phyloP scores from a whole-genome alignment of 164 flowering plant species.

The grape (Vitis vinifera) region ASM3070453v1 NC_081806.1:11410001-11410500 shows the following conservation, averaged over 20 bases:
- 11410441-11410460: constrained; percentile 91
- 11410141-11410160: constrained; percentile 99
- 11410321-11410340: constrained; percentile 95
- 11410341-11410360: constrained; percentile 98
- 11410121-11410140: constrained; percentile 99
- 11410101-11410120: too few species aligned
- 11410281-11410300: constrained; percentile 96
- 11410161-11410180: constrained; percentile 97
- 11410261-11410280: constrained; percentile 99
- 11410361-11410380: constrained; percentile 86
- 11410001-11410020: too few species aligned
- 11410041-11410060: too few species aligned
- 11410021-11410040: too few species aligned
- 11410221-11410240: constrained; percentile 98
- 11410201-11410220: constrained; percentile 99
- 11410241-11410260: constrained; percentile 99
- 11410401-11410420: constrained; percentile 53
- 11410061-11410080: too few species aligned
- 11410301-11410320: constrained; percentile 84
- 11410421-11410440: constrained; percentile 68
- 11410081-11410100: too few species aligned
- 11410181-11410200: constrained; percentile 87
- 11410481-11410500: constrained; percentile 96
- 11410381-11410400: constrained; percentile 61
- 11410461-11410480: constrained; percentile 99